phyloP scores from a whole-genome alignment of 441 rosid genomes.

The Pelargonium cotyledonis region DNA sequence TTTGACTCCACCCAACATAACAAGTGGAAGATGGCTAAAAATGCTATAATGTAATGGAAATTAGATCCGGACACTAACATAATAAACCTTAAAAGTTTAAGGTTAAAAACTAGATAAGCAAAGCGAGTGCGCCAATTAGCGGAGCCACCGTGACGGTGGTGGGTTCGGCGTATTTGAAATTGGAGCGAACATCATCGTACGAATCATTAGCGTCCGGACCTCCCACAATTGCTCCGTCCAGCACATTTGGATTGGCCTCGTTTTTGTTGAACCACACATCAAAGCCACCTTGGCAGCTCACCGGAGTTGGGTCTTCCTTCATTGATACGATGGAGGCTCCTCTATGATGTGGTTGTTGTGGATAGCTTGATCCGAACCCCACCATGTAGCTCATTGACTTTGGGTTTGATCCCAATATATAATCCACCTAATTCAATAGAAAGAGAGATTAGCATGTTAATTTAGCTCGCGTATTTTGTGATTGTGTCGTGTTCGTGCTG shows the following conservation, averaged over 20 bases:
- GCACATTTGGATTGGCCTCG: conserved; percentile 38
- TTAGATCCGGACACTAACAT: no score
- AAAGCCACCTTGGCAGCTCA: conserved; percentile 27
- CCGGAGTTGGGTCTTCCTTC: conserved; percentile 14
- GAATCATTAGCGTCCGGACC: conserved; percentile 43
- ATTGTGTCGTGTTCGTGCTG: no score
- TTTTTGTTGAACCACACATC: conserved; percentile 26
- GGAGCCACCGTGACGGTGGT: conserved; percentile 33
- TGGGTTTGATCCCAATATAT: conserved; percentile 43
- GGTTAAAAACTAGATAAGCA: neutral
- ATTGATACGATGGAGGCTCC: conserved; percentile 42
- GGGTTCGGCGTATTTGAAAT: conserved; percentile 31
- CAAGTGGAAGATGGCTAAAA: no score
- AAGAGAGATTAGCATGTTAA: no score
- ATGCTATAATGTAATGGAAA: no score
- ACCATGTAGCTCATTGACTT: conserved; percentile 41
- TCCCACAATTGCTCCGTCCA: conserved; percentile 44
- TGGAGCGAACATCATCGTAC: conserved; percentile 26
- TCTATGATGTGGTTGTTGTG: conserved; percentile 39
- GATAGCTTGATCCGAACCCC: conserved; percentile 40
- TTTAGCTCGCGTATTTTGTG: no score
- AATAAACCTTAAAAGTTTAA: no score
- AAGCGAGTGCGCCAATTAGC: conserved; percentile 41
- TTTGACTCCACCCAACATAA: no score
- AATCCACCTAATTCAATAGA: conserved; percentile 18